A percentile compares a stretch with the other conserved stretches of the same genome.
Conservation (phyloP, 2,329 filamentous ascomycete species). For the Pseudogymnoascus sp. region DNA sequence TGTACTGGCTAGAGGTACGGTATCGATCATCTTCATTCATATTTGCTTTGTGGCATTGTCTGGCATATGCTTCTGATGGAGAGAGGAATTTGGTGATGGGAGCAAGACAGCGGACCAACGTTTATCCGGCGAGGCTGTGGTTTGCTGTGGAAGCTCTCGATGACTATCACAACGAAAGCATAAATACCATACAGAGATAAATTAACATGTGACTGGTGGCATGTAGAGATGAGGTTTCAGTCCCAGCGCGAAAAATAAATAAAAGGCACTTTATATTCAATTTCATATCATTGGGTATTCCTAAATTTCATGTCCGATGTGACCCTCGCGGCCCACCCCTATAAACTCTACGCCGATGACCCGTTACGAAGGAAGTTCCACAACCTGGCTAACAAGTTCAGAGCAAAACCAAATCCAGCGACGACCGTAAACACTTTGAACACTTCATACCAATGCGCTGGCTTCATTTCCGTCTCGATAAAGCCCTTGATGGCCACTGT, state of each 20-base stretch:
- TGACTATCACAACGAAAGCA: background rate
- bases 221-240: background rate
- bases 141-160: background rate
- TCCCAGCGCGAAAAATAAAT: background rate
- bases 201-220: background rate
- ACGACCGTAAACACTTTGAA: conserved; percentile 27
- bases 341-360: background rate
- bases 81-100: background rate
- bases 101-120: background rate
- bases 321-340: background rate
- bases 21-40: conserved; percentile 77
- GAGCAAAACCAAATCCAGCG: conserved; percentile 22
- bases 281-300: background rate
- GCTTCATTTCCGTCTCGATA: conserved; percentile 29
- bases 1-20: conserved; percentile 80
- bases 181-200: background rate
- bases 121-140: conserved; percentile 3
- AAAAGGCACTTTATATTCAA: background rate
- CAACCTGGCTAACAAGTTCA: conserved; percentile 19
- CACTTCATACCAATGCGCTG: conserved; percentile 27
- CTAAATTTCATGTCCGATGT: background rate
- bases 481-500: conserved; percentile 17
- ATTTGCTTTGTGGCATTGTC: conserved; percentile 6
- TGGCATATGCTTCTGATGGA: background rate
- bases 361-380: conserved; percentile 9